Evolutionary conservation across 257 asterid species (phyloP).

Genomic region (Solanum lignicaule): DNA sequence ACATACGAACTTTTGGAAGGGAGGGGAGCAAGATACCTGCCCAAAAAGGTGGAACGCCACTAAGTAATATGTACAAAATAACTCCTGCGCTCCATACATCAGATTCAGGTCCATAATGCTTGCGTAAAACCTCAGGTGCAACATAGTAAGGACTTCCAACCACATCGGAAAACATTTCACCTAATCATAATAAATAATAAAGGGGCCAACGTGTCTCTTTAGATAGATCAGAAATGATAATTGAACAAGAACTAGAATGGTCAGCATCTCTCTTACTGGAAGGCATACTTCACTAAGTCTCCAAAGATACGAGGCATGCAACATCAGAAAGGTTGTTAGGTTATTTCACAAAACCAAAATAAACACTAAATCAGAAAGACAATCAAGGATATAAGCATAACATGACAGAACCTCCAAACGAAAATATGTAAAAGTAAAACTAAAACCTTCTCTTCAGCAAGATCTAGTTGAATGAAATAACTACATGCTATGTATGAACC

Average conservation of each 20-base stretch:
- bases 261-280: not conserved
- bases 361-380: not conserved
- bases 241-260: not conserved
- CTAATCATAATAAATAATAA: constrained; percentile 13
- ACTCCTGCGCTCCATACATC: not conserved
- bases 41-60: constrained; percentile 27
- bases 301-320: not conserved
- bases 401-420: not conserved
- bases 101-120: not conserved
- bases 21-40: constrained; percentile 35
- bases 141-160: constrained; percentile 96
- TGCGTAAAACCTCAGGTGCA: constrained; percentile 73
- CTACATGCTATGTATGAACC: not conserved
- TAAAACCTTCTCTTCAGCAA: not conserved
- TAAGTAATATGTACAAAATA: not conserved
- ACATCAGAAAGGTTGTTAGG: not conserved
- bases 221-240: not conserved
- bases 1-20: not conserved
- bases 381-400: not conserved
- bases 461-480: not conserved
- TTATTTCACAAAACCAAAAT: not conserved
- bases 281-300: not conserved
- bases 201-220: not conserved
- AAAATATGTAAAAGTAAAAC: not conserved
- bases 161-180: constrained; percentile 73